Evolutionary conservation across 2,329 filamentous ascomycete species (phyloP), one percentile per base, ranked within the genome.

Genomic region (Raffaelea albimanens): DNA sequence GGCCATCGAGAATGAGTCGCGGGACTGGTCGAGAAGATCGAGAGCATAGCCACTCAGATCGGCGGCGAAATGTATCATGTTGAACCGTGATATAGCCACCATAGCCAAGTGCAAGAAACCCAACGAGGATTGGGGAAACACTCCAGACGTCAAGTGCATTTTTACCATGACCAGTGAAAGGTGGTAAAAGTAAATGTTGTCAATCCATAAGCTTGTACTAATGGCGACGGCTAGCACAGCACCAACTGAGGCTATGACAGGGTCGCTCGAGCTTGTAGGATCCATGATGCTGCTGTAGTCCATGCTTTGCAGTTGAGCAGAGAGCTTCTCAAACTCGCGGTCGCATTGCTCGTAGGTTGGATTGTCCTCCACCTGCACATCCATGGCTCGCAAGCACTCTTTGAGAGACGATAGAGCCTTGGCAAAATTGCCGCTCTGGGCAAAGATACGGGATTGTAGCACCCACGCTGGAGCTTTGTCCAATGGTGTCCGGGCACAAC

Each of bases 381-480:
- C 85, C 13, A 95, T 72, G 13, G 82, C 82, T 23, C 66, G 68
- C 16, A 96, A 67, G 52, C 86, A 89, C 41, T 81, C 75, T 57
- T 83, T 83, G 21, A 96, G 68, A 1, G 79, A 78, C 29, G 74
- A 66, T 55, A 95, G 80, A 0, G 89, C 86, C 4, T 75, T 75
- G 20, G 72, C 66, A 23, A 82, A 79, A 53, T 95, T 80, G 1
- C 89, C 88, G 47, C 76, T 75, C 58, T 90, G 81, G 2, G 85
- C 80, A 57, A 82, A 80, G 41, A 95, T 83, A 44, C 88, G 80
- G 5, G 87, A 89, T 60, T 88, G 82, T 33, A 96, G 69, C 38
- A 95, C 83, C 68, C 84, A 94, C 0, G 87, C 87, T 9, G 86
- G 83, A 2, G 87, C 86, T 66, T 87, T 93, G 63, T 95, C 89